These are phyloP conservation scores for Malbranchea cinnamomea DNA, from an alignment of 2,329 filamentous ascomycete genomes.

Conservation along the genomic window DNA sequence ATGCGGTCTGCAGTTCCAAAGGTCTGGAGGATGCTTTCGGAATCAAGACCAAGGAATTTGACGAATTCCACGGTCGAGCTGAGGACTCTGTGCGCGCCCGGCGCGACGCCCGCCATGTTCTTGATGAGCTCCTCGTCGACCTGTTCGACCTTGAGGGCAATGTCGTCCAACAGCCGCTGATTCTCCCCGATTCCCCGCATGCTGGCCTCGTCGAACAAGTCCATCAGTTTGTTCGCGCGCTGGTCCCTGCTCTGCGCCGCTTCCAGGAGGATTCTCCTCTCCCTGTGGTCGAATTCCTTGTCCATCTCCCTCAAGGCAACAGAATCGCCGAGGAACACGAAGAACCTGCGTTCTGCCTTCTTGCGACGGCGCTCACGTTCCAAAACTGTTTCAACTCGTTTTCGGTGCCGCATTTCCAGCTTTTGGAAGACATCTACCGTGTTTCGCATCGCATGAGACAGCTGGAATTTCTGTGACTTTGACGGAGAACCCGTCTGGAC, in stretches of 20 bases:
- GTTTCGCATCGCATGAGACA: slow-evolving; percentile 31
- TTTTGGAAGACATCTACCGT: slow-evolving; percentile 32
- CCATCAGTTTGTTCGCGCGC: slow-evolving; percentile 35
- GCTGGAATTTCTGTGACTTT: slow-evolving; percentile 18
- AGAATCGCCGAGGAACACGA: slow-evolving; percentile 38
- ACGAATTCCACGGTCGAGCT: slow-evolving; percentile 24
- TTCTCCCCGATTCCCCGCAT: slow-evolving; percentile 37
- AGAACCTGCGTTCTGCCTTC: slow-evolving; percentile 37
- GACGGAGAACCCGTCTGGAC: too few relatives aligned
- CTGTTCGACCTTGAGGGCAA: slow-evolving; percentile 29
- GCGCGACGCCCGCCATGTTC: slow-evolving; percentile 7
- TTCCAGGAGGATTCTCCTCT: slow-evolving; percentile 35
- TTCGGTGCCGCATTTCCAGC: slow-evolving; percentile 35
- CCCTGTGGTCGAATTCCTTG: slow-evolving; percentile 35
- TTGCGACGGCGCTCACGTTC: slow-evolving; percentile 41
- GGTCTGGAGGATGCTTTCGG: slow-evolving; percentile 30
- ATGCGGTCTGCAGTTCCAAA: slow-evolving; percentile 35
- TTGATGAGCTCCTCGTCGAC: slow-evolving; percentile 21
- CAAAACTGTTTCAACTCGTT: slow-evolving; percentile 34
- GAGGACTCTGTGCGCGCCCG: slow-evolving; percentile 15
- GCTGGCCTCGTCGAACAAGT: slow-evolving; percentile 36
- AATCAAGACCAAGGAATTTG: slow-evolving; percentile 27
- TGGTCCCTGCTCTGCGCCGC: slow-evolving; percentile 35
- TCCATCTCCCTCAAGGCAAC: slow-evolving; percentile 35
- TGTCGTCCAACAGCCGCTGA: slow-evolving; percentile 35